These are phyloP conservation scores for Capsicum chinense DNA, from an alignment of 257 asterid species.

Conservation along the genomic window DNA sequence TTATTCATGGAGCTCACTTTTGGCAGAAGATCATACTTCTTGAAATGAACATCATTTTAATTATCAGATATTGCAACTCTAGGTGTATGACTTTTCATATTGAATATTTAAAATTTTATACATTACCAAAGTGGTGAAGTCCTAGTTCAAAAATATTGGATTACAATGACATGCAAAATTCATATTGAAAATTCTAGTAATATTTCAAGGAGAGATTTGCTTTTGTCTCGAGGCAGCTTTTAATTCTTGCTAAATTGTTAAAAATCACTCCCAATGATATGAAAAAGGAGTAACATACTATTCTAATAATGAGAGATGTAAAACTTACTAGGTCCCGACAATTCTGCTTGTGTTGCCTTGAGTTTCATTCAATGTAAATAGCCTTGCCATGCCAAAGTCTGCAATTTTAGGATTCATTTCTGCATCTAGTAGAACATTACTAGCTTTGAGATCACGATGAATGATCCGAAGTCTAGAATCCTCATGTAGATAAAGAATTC, in stretches of 20 bases:
- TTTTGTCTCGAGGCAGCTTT: background rate
- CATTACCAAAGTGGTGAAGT: background rate
- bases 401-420: slow-evolving; percentile 48
- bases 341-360: slow-evolving; percentile 18
- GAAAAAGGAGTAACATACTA: background rate
- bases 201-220: background rate
- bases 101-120: too few relatives aligned
- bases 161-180: background rate
- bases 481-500: slow-evolving; percentile 38
- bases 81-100: too few relatives aligned
- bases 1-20: background rate
- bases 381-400: slow-evolving; percentile 45
- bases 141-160: background rate
- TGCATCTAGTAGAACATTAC: slow-evolving; percentile 42
- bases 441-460: slow-evolving; percentile 51
- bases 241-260: background rate
- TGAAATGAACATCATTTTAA: too few relatives aligned
- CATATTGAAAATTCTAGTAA: background rate
- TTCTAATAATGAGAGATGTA: background rate
- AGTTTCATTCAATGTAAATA: slow-evolving; percentile 11
- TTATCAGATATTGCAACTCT: too few relatives aligned
- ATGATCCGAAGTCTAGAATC: slow-evolving; percentile 39
- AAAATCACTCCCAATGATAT: background rate
- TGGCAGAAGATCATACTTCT: background rate
- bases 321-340: slow-evolving; percentile 19